phyloP scores from a whole-genome alignment of 768 basidiomycete species.

The Tulasnella sp. region DNA sequence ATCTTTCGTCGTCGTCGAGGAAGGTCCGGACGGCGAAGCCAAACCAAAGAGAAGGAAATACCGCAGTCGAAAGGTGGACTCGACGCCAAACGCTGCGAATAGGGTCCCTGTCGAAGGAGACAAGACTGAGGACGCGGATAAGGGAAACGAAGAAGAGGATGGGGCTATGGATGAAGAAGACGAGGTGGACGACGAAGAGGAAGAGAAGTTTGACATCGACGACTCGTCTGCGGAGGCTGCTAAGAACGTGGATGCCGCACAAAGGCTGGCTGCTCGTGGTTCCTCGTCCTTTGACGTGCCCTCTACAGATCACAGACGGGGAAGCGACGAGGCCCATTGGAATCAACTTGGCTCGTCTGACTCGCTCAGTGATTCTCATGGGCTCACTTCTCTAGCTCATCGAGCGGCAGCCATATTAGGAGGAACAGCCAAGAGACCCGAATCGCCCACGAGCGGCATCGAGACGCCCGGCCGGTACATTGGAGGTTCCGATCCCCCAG shows the following conservation, averaged over 20 bases:
- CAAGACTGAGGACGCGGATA: conserved; percentile 23
- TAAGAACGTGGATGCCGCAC: conserved; percentile 6
- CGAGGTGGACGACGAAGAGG: conserved; percentile 37
- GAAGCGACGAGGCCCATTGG: not conserved
- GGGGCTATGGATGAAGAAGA: conserved; percentile 31
- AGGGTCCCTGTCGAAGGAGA: conserved; percentile 3
- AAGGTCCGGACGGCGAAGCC: conserved; percentile 43
- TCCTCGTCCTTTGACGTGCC: not conserved
- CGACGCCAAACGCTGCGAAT: conserved; percentile 2
- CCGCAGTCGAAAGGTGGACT: conserved; percentile 8
- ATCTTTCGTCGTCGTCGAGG: conserved; percentile 96
- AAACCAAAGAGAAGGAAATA: conserved; percentile 14
- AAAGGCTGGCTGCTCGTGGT: not conserved
- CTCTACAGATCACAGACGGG: conserved; percentile 19
- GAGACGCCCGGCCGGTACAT: conserved; percentile 29
- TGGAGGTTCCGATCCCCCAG: conserved; percentile 23
- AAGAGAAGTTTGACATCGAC: conserved; percentile 86
- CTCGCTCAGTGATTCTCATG: not conserved
- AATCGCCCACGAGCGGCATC: conserved; percentile 23
- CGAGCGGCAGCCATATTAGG: not conserved
- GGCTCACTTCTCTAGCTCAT: not conserved
- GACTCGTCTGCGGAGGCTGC: conserved; percentile 59
- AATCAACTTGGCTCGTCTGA: not conserved
- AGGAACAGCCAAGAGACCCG: not conserved
- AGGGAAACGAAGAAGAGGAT: conserved; percentile 34